Evolutionary conservation across 2,329 filamentous ascomycete species (phyloP).

Genomic region (Fusarium temperatum): DNA sequence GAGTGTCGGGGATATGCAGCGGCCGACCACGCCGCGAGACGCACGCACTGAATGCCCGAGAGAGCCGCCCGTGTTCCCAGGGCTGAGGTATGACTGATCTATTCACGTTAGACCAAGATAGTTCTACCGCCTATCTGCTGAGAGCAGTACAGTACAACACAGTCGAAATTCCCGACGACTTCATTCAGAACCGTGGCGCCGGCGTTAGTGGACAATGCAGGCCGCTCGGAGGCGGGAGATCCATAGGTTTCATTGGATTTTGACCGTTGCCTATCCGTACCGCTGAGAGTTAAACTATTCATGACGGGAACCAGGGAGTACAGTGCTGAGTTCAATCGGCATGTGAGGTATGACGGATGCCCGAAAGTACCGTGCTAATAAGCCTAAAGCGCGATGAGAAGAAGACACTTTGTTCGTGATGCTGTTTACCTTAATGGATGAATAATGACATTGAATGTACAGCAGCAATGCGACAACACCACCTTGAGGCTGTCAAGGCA

Average conservation of each 20-base stretch:
- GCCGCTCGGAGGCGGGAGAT: slow-evolving; percentile 3
- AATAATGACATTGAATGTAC: background rate
- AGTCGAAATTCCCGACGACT: background rate
- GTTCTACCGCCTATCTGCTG: background rate
- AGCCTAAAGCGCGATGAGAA: background rate
- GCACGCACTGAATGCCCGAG: slow-evolving; percentile 24
- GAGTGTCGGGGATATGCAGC: slow-evolving; percentile 26
- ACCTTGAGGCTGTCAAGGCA: slow-evolving; percentile 2
- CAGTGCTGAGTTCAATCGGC: background rate
- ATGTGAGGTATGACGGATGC: background rate
- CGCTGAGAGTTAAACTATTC: slow-evolving; percentile 1
- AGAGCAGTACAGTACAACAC: background rate
- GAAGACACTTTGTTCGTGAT: background rate
- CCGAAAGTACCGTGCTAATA: background rate
- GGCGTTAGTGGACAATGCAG: slow-evolving; percentile 10
- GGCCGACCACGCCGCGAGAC: slow-evolving; percentile 23
- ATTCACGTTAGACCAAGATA: background rate
- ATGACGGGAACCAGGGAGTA: background rate
- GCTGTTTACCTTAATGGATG: background rate
- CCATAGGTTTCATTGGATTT: background rate
- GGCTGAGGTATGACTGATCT: slow-evolving; percentile 22
- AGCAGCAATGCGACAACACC: background rate
- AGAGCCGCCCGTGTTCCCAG: slow-evolving; percentile 26
- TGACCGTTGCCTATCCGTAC: slow-evolving; percentile 21
- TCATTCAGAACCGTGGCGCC: slow-evolving; percentile 18